phyloP scores from a whole-genome alignment of 495 filamentous ascomycete species.

The Penicillium alfredii region DNA sequence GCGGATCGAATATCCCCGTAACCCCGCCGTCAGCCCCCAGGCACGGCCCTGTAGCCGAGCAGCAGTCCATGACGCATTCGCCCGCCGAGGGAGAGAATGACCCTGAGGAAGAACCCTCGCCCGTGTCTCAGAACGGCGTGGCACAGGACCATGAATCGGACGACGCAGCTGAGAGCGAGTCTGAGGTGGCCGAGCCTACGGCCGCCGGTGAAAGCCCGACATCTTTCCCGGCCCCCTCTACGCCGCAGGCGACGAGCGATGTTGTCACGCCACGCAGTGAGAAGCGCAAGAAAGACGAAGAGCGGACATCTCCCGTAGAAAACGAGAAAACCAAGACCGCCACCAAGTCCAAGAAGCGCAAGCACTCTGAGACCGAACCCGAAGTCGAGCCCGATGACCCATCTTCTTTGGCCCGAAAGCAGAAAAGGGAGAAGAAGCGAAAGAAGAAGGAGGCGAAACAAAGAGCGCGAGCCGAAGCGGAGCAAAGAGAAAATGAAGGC shows the following conservation, averaged over 20 bases:
- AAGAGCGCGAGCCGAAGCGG: too few relatives aligned
- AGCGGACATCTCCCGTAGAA: background rate
- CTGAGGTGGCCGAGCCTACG: too few relatives aligned
- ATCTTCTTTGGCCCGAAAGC: background rate
- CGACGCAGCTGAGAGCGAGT: too few relatives aligned
- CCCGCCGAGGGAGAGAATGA: too few relatives aligned
- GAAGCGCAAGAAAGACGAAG: background rate
- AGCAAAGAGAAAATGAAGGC: conserved; percentile 7
- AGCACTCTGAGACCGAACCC: background rate
- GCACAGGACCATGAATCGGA: too few relatives aligned
- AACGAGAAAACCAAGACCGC: conserved; percentile 3
- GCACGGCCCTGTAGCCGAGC: background rate
- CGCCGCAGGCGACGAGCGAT: too few relatives aligned
- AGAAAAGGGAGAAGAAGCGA: conserved; percentile 7
- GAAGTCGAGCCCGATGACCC: conserved; percentile 1
- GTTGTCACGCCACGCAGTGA: too few relatives aligned
- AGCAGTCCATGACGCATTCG: too few relatives aligned
- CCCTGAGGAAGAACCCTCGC: too few relatives aligned
- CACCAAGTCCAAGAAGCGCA: background rate
- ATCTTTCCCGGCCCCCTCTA: too few relatives aligned
- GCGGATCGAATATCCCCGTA: background rate
- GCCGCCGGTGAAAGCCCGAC: too few relatives aligned
- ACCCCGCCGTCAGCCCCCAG: background rate
- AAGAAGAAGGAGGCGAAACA: conserved; percentile 6
- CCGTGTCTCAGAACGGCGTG: too few relatives aligned